Percentiles rank a stretch among this genome's conserved stretches.
Conservation (phyloP, 768 basidiomycete species). For the Rhizopogon vesiculosus region DNA sequence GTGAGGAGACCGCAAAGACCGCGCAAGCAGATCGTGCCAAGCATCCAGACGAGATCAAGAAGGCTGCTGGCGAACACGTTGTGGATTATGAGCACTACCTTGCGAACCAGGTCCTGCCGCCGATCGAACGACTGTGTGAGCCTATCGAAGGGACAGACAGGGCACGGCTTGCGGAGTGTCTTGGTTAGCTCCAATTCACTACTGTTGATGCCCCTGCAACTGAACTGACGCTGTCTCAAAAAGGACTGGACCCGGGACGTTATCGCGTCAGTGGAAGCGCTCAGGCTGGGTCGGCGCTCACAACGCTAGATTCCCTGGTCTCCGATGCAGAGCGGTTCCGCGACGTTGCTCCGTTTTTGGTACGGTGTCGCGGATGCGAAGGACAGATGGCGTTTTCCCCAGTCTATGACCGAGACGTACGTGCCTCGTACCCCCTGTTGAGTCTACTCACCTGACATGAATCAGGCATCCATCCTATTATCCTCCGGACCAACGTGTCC, state of each 20-base stretch:
- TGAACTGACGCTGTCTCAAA: not conserved
- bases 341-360: slow-evolving; percentile 62
- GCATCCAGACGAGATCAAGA: slow-evolving; percentile 89
- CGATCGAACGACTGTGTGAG: slow-evolving; percentile 92
- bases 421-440: slow-evolving; percentile 9
- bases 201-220: not conserved
- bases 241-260: slow-evolving; percentile 59
- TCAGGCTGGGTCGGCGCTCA: slow-evolving; percentile 61
- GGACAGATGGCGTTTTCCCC: slow-evolving; percentile 53
- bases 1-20: slow-evolving; percentile 63
- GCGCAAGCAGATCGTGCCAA: slow-evolving; percentile 87
- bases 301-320: slow-evolving; percentile 83
- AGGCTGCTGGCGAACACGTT: slow-evolving; percentile 53
- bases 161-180: slow-evolving; percentile 87
- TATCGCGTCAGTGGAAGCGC: slow-evolving; percentile 39
- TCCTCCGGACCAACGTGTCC: slow-evolving; percentile 67
- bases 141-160: slow-evolving; percentile 95
- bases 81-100: slow-evolving; percentile 94
- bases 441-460: not conserved
- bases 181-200: slow-evolving; percentile 50
- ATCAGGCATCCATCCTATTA: slow-evolving; percentile 63
- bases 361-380: slow-evolving; percentile 77
- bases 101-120: slow-evolving; percentile 87
- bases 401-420: slow-evolving; percentile 55
- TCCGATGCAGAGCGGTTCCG: slow-evolving; percentile 86